These are phyloP conservation scores for Dichotomocladium elegans DNA, from an alignment of 371 early-diverging fungal genomes.

Conservation along the genomic window DNA sequence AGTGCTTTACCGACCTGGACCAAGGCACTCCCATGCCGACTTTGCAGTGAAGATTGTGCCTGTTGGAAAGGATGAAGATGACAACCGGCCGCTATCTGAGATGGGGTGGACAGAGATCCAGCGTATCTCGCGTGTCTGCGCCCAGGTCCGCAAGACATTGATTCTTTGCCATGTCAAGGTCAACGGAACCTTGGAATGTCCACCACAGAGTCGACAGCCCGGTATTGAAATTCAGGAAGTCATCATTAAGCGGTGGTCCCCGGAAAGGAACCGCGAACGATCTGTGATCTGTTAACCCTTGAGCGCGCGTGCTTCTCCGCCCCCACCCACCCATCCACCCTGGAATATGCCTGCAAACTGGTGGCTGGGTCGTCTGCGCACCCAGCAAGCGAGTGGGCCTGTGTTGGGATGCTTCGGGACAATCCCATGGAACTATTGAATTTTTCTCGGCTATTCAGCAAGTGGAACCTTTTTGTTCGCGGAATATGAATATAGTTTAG, in stretches of 20 bases:
- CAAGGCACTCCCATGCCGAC: conserved; percentile 25
- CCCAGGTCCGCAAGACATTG: conserved; percentile 61
- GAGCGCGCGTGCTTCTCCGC: no score
- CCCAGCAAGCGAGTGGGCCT: no score
- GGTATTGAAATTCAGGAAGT: conserved; percentile 42
- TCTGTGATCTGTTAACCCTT: no score
- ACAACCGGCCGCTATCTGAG: no score
- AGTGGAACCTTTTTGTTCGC: no score
- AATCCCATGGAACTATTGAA: no score
- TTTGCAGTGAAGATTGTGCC: conserved; percentile 33
- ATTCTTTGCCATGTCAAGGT: conserved; percentile 49
- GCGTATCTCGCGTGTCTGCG: conserved; percentile 55
- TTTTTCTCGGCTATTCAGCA: no score
- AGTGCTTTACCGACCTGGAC: conserved; percentile 28
- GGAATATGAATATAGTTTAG: no score
- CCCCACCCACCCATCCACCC: no score
- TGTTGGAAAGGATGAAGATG: conserved; percentile 3
- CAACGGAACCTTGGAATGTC: neutral
- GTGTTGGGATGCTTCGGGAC: no score
- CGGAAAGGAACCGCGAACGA: conserved; percentile 51
- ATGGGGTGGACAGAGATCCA: conserved; percentile 55
- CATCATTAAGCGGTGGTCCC: conserved; percentile 54
- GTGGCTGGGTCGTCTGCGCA: no score
- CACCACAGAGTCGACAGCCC: conserved; percentile 13
- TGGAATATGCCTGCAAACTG: no score